These are phyloP conservation scores for Capsella bursapastoris DNA, from an alignment of 345 rosid genomes.

Conservation along the genomic window DNA sequence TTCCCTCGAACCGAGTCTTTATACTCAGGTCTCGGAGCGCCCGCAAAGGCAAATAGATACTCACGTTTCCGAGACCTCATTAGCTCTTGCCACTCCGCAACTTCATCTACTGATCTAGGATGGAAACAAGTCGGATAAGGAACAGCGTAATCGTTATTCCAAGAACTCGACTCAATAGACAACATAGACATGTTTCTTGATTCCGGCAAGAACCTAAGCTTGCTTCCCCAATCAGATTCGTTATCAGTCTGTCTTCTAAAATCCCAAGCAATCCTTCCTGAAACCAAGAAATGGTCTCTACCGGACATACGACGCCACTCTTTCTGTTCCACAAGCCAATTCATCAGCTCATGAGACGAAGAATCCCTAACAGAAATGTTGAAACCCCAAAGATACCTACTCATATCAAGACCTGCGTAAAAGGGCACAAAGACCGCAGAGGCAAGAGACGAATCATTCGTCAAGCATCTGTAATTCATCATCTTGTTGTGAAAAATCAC, in stretches of 20 bases:
- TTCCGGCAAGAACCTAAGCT: conserved; percentile 67
- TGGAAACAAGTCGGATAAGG: conserved; percentile 75
- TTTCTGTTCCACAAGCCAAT: conserved; percentile 52
- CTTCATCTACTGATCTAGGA: conserved; percentile 49
- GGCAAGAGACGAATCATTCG: conserved; percentile 59
- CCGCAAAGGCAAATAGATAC: conserved; percentile 63
- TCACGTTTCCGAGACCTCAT: conserved; percentile 50
- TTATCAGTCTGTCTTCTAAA: conserved; percentile 64
- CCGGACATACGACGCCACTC: conserved; percentile 68
- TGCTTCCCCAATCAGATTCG: conserved; percentile 71
- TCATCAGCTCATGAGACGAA: conserved; percentile 50
- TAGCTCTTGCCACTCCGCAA: conserved; percentile 58
- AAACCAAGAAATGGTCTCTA: conserved; percentile 69
- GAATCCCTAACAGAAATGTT: conserved; percentile 56
- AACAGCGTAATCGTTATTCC: conserved; percentile 69
- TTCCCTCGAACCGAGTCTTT: conserved; percentile 59
- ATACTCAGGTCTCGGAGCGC: conserved; percentile 66
- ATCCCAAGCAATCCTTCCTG: conserved; percentile 80
- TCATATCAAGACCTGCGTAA: conserved; percentile 71
- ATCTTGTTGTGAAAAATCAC: conserved; percentile 66
- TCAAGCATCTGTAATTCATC: conserved; percentile 63
- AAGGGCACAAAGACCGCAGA: conserved; percentile 68
- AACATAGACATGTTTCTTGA: conserved; percentile 68
- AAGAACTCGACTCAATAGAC: conserved; percentile 64
- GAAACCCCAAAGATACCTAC: conserved; percentile 60